These are phyloP conservation scores for Plectosphaerella cucumerina DNA, from an alignment of 2,329 filamentous ascomycete genomes.

Conservation along the genomic window DNA sequence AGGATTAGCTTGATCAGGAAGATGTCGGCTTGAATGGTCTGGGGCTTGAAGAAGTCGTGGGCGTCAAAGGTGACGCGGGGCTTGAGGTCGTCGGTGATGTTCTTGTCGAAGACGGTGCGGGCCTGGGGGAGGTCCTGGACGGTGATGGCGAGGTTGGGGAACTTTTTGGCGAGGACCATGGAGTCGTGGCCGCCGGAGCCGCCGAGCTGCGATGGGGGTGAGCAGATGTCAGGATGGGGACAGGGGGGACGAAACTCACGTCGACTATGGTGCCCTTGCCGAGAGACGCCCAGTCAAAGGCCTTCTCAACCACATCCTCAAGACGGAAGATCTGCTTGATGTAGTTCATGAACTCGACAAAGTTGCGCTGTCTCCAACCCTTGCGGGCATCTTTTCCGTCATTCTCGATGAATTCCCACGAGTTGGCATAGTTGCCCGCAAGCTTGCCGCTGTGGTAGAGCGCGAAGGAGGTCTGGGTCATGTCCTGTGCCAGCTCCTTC, in stretches of 20 bases:
- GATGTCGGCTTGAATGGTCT: constrained; percentile 36
- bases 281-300: constrained; percentile 29
- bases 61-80: constrained; percentile 28
- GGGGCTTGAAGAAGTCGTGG: constrained; percentile 34
- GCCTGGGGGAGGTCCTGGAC: constrained; percentile 41
- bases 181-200: constrained; percentile 37
- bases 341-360: constrained; percentile 34
- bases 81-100: constrained; percentile 26
- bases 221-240: neutral
- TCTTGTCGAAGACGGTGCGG: constrained; percentile 27
- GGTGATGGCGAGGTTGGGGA: constrained; percentile 34
- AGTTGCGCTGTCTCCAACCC: constrained; percentile 33
- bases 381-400: constrained; percentile 32
- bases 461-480: constrained; percentile 30
- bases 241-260: constrained; percentile 22
- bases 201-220: constrained; percentile 26
- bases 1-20: constrained; percentile 51
- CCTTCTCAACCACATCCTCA: constrained; percentile 25
- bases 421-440: constrained; percentile 23
- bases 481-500: constrained; percentile 24
- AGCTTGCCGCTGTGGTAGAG: constrained; percentile 26
- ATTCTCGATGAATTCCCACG: constrained; percentile 35
- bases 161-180: constrained; percentile 34
- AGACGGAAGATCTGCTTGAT: constrained; percentile 34
- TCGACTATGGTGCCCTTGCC: constrained; percentile 34